Base-by-base conservation (phyloP, 768 basidiomycete genomes). In the Hirschioporus abietinus region DNA sequence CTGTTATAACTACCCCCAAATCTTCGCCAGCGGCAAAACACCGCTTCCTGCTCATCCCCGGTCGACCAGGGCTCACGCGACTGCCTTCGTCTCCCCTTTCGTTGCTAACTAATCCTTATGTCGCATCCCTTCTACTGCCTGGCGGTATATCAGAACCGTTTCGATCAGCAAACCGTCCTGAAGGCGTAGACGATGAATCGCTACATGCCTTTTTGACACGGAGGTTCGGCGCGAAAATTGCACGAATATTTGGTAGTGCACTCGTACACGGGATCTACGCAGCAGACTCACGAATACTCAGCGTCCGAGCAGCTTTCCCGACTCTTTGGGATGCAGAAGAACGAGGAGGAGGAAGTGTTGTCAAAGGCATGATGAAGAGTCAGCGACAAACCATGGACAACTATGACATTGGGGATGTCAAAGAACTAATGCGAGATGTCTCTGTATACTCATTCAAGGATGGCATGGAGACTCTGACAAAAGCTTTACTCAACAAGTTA, bases 221-320 rank as follows among this genome's bases (percentile, higher is more conserved):
- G 15, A 81, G 93, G 25, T 91, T 97, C 66, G 92, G 93, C 0
- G 74, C 81, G 7, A 76, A 81, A 1, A 85, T 96, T 70, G 93
- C 96, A 0, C 83, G 87, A 18, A 82, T 84, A 1, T 82, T 98
- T 65, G 91, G 58, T 73, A 93, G 83, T 35, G 90, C 96, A 0
- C 79, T 97, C 66, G 86, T 95, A 0, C 96, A 97, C 72, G 96
- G 96, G 0, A 91, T 99, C 65, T 98, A 98, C 74, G 95, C 94
- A 1, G 86, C 93, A 0, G 94, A 96, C 71, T 85, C 95, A 1
- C 79, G 91, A 1, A 71, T 79, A 57, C 77, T 99, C 20, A 93
- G 92, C 67, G 80, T 94, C 1, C 84, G 89, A 2, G 83, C 93
- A 1, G 86, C 93, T 1, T 93, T 97, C 72, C 90, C 92, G 0